Evolutionary conservation across 345 rosid species (phyloP), one percentile per base, ranked within the genome.

Genomic region (Eutrema heterophyllum): DNA sequence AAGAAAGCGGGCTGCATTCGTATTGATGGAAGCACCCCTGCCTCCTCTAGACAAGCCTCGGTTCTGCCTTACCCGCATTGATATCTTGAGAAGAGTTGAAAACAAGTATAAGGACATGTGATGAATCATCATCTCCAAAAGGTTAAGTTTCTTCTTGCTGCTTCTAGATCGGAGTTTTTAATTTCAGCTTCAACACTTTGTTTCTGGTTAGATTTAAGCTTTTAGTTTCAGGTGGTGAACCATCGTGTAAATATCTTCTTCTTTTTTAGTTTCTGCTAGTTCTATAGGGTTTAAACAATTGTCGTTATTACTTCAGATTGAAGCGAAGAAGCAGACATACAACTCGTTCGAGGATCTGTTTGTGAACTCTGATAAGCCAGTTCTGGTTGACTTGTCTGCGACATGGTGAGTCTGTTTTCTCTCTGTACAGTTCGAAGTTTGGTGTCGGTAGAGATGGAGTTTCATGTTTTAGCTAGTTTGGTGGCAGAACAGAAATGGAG

Each of bases 1-100:
- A 88, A 85, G 95, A 94, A 91, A 82, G 90, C 89, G 49, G 86
- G 82, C 32, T 89, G 96, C 80, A 88, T 94, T 67, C 87, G 95
- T 62, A 89, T 94, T 70, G 98, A 94, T 85, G 98, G 96, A n/a
- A 71, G 80, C 61, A 91, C 93, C 9, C 85, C 97, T 29, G 78
- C 90, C 61, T 79, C 85, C 49, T 81, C 85, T 35, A 89, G 96
- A 80, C 96, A 88, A 78, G 81, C 86, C 35, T 84, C 87, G 75
- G 97, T 88, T 71, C 21, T 21, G 21, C 21, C 1, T 21, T 21
- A 21, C 21, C 21, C 21, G 21, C 21, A 21, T 21, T 21, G 21
- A 21, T 21, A 21, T 21, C 21, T 21, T 21, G 21, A 21, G 21
- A 21, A 21, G 21, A 21, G 21, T 21, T 21, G 21, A 21, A 21